These are phyloP conservation scores for Mycena kentingensis DNA, from an alignment of 768 basidiomycete genomes.

Conservation along the genomic window DNA sequence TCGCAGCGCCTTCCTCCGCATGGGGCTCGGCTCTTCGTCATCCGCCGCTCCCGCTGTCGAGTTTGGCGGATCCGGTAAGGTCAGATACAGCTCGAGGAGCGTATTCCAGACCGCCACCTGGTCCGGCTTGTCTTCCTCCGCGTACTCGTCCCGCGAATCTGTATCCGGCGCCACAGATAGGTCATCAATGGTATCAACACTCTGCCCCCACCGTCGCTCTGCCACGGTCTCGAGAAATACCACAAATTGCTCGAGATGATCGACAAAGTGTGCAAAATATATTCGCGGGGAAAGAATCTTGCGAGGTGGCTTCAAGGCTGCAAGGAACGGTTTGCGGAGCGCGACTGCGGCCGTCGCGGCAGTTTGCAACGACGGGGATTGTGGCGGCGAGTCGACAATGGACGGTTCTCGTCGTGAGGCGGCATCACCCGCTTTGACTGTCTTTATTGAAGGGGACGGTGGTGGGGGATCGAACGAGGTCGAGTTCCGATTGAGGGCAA, in stretches of 20 bases:
- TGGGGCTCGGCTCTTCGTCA: constrained; percentile 28
- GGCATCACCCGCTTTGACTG: constrained; percentile 39
- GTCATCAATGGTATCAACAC: constrained; percentile 43
- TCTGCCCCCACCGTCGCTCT: constrained; percentile 75
- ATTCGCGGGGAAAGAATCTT: constrained; percentile 77
- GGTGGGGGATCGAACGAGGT: constrained; percentile 40
- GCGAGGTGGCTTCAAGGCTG: constrained; percentile 33
- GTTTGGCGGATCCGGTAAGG: constrained; percentile 41
- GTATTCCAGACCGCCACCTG: constrained; percentile 95
- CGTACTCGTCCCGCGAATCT: constrained; percentile 13
- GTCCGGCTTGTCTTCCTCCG: constrained; percentile 61
- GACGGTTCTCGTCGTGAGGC: constrained; percentile 41
- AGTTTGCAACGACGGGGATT: constrained; percentile 36
- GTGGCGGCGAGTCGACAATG: constrained; percentile 38
- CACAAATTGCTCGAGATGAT: constrained; percentile 81
- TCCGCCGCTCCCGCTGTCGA: constrained; percentile 31
- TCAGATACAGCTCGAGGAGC: constrained; percentile 88
- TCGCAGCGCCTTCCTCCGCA: constrained; percentile 69
- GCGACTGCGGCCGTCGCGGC: no score
- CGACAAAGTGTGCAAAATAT: constrained; percentile 94
- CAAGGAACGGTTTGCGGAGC: constrained; percentile 21
- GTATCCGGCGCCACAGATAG: constrained; percentile 18
- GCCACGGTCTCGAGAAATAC: constrained; percentile 90
- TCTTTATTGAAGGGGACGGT: constrained; percentile 50
- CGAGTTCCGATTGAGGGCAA: constrained; percentile 68